Conservation (phyloP, 1,139 yeast species). For the Hyphopichia buzzinii region DNA sequence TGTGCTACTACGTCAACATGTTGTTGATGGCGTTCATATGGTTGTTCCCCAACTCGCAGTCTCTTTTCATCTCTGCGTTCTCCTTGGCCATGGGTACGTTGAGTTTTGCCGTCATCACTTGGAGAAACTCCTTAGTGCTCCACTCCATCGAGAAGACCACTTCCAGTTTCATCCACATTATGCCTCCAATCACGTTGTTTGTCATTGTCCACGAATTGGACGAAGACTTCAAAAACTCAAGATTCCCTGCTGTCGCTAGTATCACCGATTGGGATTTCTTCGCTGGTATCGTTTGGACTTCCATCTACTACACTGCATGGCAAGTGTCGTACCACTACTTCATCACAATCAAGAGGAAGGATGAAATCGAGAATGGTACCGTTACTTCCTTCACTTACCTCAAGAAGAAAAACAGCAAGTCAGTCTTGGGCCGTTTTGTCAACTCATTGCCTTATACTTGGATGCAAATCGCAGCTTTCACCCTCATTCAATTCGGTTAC, state of each 20-base stretch:
- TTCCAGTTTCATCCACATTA: slow-evolving; percentile 82
- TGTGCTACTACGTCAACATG: slow-evolving; percentile 86
- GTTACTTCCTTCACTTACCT: slow-evolving; percentile 87
- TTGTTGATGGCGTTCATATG: slow-evolving; percentile 72
- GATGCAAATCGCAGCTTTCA: slow-evolving; percentile 83
- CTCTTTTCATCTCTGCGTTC: slow-evolving; percentile 77
- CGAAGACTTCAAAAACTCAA: slow-evolving; percentile 44
- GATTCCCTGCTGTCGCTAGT: slow-evolving; percentile 81
- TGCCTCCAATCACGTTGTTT: slow-evolving; percentile 88
- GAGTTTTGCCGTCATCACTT: slow-evolving; percentile 91
- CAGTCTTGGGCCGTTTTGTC: slow-evolving; percentile 72
- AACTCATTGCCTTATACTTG: slow-evolving; percentile 77
- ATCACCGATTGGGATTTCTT: slow-evolving; percentile 69
- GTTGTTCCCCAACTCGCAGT: slow-evolving; percentile 72
- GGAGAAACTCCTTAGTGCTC: slow-evolving; percentile 91
- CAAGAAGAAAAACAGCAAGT: slow-evolving; percentile 65
- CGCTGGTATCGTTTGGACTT: slow-evolving; percentile 73
- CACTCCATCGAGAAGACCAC: slow-evolving; percentile 95
- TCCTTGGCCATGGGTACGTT: slow-evolving; percentile 86
- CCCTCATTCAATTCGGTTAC: slow-evolving; percentile 81
- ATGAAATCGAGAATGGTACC: slow-evolving; percentile 80
- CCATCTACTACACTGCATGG: slow-evolving; percentile 89
- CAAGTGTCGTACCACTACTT: slow-evolving; percentile 87
- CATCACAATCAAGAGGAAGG: slow-evolving; percentile 76
- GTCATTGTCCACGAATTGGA: slow-evolving; percentile 83